A percentile compares a stretch with the other conserved stretches of the same genome.
phyloP scores from a whole-genome alignment of 352 stramenopile species.

The Globisporangium camurandrum region DNA sequence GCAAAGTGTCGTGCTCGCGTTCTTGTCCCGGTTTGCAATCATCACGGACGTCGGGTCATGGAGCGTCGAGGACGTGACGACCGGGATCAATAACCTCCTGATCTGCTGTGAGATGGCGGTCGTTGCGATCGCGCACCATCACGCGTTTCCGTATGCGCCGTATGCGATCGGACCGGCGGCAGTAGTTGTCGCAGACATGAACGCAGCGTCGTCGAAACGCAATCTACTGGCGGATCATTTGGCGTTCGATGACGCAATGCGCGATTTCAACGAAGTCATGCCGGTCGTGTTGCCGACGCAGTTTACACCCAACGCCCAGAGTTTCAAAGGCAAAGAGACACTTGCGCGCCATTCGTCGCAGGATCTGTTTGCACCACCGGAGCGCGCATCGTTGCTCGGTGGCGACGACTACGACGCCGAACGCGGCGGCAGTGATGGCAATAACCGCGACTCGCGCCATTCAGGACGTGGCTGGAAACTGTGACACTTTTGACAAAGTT shows the following conservation, averaged over 20 bases:
- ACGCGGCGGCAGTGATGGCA: slow-evolving; percentile 11
- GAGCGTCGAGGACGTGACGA: slow-evolving; percentile 94
- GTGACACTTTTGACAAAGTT: too few relatives aligned
- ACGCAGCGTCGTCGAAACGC: slow-evolving; percentile 35
- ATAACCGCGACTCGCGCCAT: too few relatives aligned
- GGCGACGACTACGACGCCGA: slow-evolving; percentile 21
- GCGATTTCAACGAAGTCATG: slow-evolving; percentile 91
- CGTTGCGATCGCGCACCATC: slow-evolving; percentile 94
- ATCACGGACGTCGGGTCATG: slow-evolving; percentile 89
- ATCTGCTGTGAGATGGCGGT: slow-evolving; percentile 99
- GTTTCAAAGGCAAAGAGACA: slow-evolving; percentile 53
- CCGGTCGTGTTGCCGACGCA: slow-evolving; percentile 71
- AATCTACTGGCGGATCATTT: slow-evolving; percentile 90
- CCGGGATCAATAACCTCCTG: slow-evolving; percentile 96
- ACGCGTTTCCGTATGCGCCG: slow-evolving; percentile 91
- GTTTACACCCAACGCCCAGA: slow-evolving; percentile 69
- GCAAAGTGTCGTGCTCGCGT: slow-evolving; percentile 92
- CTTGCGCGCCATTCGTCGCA: slow-evolving; percentile 15
- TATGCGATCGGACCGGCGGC: slow-evolving; percentile 30
- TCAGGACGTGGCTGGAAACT: slow-evolving; percentile 65
- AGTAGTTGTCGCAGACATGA: neutral
- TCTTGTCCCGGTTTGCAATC: slow-evolving; percentile 84
- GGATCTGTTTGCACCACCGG: slow-evolving; percentile 37
- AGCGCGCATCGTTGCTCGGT: slow-evolving; percentile 41
- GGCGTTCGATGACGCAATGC: slow-evolving; percentile 89